Conservation (phyloP, 225 moss, liverwort and hornwort genomes). For the Marchantia polymorpha region DNA sequence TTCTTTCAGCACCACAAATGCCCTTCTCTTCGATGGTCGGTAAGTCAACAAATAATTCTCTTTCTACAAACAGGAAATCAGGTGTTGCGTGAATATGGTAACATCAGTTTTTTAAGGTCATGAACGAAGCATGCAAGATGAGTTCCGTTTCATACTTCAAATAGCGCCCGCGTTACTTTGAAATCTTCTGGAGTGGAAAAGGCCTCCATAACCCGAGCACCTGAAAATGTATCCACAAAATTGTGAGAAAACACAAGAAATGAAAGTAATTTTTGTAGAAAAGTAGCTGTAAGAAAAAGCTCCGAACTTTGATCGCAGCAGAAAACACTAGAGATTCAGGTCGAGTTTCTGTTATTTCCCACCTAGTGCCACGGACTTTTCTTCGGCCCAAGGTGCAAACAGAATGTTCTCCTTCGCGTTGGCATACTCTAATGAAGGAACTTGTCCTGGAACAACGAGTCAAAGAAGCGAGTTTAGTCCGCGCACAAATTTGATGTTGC, state of each 20-base stretch:
- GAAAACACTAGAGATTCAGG: background rate
- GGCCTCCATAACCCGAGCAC: conserved; percentile 80
- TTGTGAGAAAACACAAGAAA: background rate
- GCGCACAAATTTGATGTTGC: no score
- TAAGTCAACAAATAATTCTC: conserved; percentile 90
- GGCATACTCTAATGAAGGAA: conserved; percentile 78
- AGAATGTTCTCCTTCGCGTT: conserved; percentile 79
- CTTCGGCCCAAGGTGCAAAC: conserved; percentile 81
- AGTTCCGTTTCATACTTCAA: conserved; percentile 50
- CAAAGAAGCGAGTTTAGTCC: background rate
- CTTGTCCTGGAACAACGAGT: conserved; percentile 52
- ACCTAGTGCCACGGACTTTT: conserved; percentile 89
- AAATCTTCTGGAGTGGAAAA: conserved; percentile 78
- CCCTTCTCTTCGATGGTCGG: conserved; percentile 62
- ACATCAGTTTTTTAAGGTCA: background rate
- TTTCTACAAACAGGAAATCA: conserved; percentile 37
- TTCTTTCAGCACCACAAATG: conserved; percentile 87
- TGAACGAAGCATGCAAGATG: background rate
- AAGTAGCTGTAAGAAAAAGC: no score
- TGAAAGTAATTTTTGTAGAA: background rate
- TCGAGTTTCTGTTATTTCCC: background rate
- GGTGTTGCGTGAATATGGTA: background rate
- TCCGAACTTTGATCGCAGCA: no score
- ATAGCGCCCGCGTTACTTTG: conserved; percentile 50
- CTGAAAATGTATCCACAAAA: conserved; percentile 28